phyloP scores from a whole-genome alignment of 1,284 basidiomycete species.

The Cutaneotrichosporon cavernicola region DNA sequence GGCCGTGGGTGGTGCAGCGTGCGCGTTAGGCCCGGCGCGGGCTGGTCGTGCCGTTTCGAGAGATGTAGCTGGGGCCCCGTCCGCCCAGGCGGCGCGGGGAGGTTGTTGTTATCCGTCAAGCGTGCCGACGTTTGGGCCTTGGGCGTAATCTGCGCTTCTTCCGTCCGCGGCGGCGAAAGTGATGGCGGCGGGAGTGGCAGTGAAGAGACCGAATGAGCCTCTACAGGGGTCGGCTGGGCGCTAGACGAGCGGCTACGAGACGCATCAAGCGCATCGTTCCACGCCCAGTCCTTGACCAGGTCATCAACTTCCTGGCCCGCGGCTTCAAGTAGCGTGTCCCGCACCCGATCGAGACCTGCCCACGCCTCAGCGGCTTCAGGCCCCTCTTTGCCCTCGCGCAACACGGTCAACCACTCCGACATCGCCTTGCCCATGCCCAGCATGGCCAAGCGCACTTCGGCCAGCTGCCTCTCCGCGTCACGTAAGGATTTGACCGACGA shows the following conservation, averaged over 20 bases:
- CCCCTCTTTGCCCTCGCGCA: slow-evolving; percentile 16
- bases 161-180: not conserved
- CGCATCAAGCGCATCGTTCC: slow-evolving; percentile 46
- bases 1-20: slow-evolving; percentile 13
- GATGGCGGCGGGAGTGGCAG: not conserved
- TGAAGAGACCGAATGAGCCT: not conserved
- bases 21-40: slow-evolving; percentile 22
- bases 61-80: slow-evolving; percentile 19
- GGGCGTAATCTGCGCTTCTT: slow-evolving; percentile 8
- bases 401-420: slow-evolving; percentile 40
- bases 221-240: slow-evolving; percentile 1
- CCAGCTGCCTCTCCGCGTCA: slow-evolving; percentile 48
- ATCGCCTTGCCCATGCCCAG: slow-evolving; percentile 51
- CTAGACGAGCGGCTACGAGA: slow-evolving; percentile 20
- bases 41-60: slow-evolving; percentile 25
- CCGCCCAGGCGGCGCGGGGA: not conserved
- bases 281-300: slow-evolving; percentile 48
- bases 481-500: slow-evolving; percentile 36
- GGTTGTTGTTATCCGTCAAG: not conserved
- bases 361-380: slow-evolving; percentile 20
- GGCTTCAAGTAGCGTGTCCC: slow-evolving; percentile 42
- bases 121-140: slow-evolving; percentile 2
- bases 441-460: slow-evolving; percentile 48
- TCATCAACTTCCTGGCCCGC: slow-evolving; percentile 44
- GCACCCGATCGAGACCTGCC: slow-evolving; percentile 37